Evolutionary conservation across 192 early-diverging fungal genomes (phyloP).

Genomic region (Podila epigama): DNA sequence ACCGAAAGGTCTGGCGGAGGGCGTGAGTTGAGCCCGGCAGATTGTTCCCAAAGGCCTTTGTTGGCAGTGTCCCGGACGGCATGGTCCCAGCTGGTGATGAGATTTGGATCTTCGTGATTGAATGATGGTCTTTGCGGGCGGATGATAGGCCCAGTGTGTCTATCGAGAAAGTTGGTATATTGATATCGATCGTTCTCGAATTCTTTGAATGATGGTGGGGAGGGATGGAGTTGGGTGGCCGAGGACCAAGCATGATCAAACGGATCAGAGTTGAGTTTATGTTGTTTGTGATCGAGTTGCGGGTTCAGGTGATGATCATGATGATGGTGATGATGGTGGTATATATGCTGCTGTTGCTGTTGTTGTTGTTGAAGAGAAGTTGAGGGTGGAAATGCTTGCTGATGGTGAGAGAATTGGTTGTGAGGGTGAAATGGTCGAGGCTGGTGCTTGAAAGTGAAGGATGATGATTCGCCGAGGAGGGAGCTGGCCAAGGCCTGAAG

Average conservation of each 20-base stretch:
- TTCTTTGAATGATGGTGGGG: neutral
- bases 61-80: conserved; percentile 1
- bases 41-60: neutral
- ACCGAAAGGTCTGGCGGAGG: neutral
- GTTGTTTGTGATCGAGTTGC: neutral
- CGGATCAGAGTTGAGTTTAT: neutral
- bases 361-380: neutral
- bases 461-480: conserved; percentile 30
- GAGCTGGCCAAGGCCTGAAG: conserved; percentile 27
- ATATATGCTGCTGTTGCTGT: neutral
- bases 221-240: neutral
- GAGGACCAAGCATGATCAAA: conserved; percentile 32
- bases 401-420: neutral
- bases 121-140: neutral
- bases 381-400: neutral
- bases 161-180: neutral
- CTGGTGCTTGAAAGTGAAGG: conserved; percentile 5
- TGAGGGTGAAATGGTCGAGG: neutral
- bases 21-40: neutral
- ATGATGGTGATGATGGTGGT: conserved; percentile 4
- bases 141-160: neutral
- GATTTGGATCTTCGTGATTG: conserved; percentile 9
- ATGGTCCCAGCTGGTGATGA: conserved; percentile 37
- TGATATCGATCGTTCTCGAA: neutral
- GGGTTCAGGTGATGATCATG: neutral